phyloP scores from a whole-genome alignment of 257 asterid species.

The Capsicum pubescens region DNA sequence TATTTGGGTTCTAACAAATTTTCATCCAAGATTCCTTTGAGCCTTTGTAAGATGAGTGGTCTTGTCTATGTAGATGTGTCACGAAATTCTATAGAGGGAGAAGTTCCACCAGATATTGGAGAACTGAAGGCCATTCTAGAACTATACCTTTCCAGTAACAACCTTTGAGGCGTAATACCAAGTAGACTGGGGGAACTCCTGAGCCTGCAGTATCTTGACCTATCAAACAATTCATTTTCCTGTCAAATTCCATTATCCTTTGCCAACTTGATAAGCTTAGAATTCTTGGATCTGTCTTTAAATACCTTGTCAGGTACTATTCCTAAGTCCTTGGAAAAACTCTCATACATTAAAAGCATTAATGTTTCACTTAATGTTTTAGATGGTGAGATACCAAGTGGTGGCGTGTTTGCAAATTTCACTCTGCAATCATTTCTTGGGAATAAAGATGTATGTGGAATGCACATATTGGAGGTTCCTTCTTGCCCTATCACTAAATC shows the following conservation, averaged over 20 bases:
- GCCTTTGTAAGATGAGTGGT: slow-evolving; percentile 38
- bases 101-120: slow-evolving; percentile 40
- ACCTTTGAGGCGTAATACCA: slow-evolving; percentile 39
- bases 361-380: slow-evolving; percentile 42
- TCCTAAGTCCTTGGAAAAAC: slow-evolving; percentile 39
- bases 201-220: slow-evolving; percentile 35
- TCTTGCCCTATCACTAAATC: slow-evolving; percentile 18
- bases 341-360: slow-evolving; percentile 31
- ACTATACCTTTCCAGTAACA: slow-evolving; percentile 41
- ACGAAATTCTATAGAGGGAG: slow-evolving; percentile 40
- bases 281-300: slow-evolving; percentile 39
- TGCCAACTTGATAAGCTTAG: slow-evolving; percentile 41
- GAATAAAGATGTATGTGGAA: slow-evolving; percentile 39
- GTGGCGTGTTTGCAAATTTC: slow-evolving; percentile 48
- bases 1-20: slow-evolving; percentile 37
- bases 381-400: slow-evolving; percentile 43
- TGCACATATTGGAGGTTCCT: slow-evolving; percentile 25
- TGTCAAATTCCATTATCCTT: slow-evolving; percentile 48
- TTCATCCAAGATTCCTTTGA: slow-evolving; percentile 40
- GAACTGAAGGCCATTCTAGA: slow-evolving; percentile 26
- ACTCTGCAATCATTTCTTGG: slow-evolving; percentile 37
- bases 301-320: slow-evolving; percentile 45
- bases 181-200: slow-evolving; percentile 35
- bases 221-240: slow-evolving; percentile 41
- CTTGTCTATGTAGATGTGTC: slow-evolving; percentile 40